Base-by-base conservation (phyloP, 1,284 basidiomycete genomes). In the Austropuccinia psidii region DNA sequence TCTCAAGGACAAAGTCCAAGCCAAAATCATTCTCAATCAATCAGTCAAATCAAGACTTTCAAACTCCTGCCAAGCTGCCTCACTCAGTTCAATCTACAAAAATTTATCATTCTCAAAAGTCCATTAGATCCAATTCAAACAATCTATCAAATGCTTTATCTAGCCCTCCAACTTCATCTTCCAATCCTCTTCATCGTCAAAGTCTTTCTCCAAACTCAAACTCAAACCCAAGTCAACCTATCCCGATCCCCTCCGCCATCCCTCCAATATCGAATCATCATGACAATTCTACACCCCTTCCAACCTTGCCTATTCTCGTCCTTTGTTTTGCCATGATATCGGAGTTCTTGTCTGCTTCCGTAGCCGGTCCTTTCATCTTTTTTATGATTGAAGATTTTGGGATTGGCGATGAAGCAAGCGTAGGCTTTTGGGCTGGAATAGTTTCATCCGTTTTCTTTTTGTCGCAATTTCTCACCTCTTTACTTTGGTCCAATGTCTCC, bases 401-500 rank as follows among this genome's bases (percentile, higher is more conserved):
- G 29, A 84, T 78, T 11, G 76, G 77, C 13, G 78, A 77, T 74
- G 90, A 91, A 76, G 86, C 90, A 8, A 87, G 88, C 73, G 87
- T 90, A 24, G 90, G 90, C 49, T 90, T 90, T 77, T 92, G 89
- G 86, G 91, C 90, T 7, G 92, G 91, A 64, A 83, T 82, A 74
- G 78, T 82, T 9, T 82, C 83, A 15, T 81, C 83, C 24, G 82
- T 82, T 33, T 83, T 84, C 80, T 85, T 84, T 80, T 81, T 84
- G 72, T 82, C 83, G 15, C 83, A 83, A 76, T 96, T 98, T 82
- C 83, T 96, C 49, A 98, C 95, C 1, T 95, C 93, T 37, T 83
- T 99, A 50, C 85, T 98, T 74, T 84, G 93, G 95, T 91, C 93
- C 55, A 93, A 91, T 29, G 87, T 94, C 21, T 95, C 95, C 13